A percentile compares a stretch with the other conserved stretches of the same genome.
Conservation (phyloP, 192 early-diverging fungal species). For the Backusella tuberculispora region DNA sequence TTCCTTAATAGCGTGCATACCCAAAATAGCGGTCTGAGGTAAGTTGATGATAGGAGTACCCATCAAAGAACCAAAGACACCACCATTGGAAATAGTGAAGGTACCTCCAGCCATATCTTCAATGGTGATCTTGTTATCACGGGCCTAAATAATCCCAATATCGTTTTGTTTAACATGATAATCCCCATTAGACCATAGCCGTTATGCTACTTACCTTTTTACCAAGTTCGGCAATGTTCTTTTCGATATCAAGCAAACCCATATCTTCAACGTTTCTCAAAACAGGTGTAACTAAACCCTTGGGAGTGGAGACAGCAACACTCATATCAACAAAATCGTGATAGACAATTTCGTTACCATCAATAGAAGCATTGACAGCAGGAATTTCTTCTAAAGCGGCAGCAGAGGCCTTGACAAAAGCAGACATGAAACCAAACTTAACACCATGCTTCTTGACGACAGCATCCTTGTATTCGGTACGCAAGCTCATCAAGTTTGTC, state of each 20-base stretch:
- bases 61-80: conserved; percentile 95
- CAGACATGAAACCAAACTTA: conserved; percentile 98
- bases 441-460: conserved; percentile 94
- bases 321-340: conserved; percentile 94
- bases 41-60: conserved; percentile 99
- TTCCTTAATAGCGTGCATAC: conserved; percentile 99
- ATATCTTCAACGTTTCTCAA: conserved; percentile 89
- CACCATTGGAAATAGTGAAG: conserved; percentile 99
- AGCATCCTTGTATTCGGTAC: conserved; percentile 91
- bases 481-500: conserved; percentile 91
- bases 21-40: conserved; percentile 96
- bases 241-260: conserved; percentile 89
- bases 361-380: conserved; percentile 93
- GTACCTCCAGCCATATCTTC: conserved; percentile 99
- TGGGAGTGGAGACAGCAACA: conserved; percentile 97
- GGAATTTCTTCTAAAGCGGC: conserved; percentile 89
- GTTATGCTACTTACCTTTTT: conserved; percentile 58
- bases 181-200: neutral
- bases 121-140: conserved; percentile 93
- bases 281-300: conserved; percentile 98
- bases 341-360: conserved; percentile 91
- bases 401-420: conserved; percentile 92
- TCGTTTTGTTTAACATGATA: neutral
- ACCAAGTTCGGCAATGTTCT: conserved; percentile 87
- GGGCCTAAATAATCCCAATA: conserved; percentile 62